Evolutionary conservation across 73 alveolate species (phyloP), one percentile per base, ranked within the genome.

Genomic region (Paramecium pentaurelia): DNA sequence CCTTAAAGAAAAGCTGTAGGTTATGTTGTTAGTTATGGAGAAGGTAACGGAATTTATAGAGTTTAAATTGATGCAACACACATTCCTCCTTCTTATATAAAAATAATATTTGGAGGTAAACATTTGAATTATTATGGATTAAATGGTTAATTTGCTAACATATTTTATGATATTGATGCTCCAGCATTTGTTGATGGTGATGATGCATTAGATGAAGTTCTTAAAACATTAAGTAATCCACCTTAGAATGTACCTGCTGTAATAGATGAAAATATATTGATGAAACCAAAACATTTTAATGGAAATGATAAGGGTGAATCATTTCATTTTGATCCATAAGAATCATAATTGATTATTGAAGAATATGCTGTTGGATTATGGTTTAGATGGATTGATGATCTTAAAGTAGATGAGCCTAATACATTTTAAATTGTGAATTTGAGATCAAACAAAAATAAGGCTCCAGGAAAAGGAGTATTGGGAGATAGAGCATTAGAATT

Each of bases 401-500:
- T 80, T 12, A 80, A 80, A 80, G 71, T 80, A 28, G 91, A 80
- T 44, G 71, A 42, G 27, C 64, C 75, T 20, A 80, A 80, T 22
- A 80, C 91, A 80, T 80, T 80, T n/a, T 80, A 80, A 80, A 25
- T 80, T 0, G 32, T 80, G 12, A 80, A 80, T 45, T 40, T 80
- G 10, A 80, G 91, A 49, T 80, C 91, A 80, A 80, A 34, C n/a
- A 49, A 80, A 27, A 4, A 45, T 14, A 80, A 80, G 8, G 11
- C 54, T 4, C 34, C 44, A 10, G 91, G 91, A 45, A 80, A 80
- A 44, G 91, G 91, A 11, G 71, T 47, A 8, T 45, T 80, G 58
- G 91, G 91, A 25, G 91, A 80, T 45, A 80, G 91, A 80, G 91
- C 91, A 80, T 47, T 80, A 25, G 91, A 80, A 47, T 22, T 80